Conservation (phyloP, 352 stramenopile species). For the Globisporangium takayamanum region DNA sequence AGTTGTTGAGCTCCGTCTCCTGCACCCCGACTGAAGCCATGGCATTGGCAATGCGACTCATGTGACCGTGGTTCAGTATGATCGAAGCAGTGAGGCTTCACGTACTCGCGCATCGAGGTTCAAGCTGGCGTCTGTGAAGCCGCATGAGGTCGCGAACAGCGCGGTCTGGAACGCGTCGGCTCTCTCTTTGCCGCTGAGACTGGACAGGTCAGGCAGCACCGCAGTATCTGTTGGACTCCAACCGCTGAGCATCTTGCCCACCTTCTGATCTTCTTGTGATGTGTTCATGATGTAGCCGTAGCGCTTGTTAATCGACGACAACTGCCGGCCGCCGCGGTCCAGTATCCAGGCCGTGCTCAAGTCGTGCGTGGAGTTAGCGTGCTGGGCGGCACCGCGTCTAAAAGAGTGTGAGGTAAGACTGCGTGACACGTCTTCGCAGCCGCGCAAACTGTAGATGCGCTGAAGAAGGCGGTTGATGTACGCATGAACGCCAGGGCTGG, state of each 20-base stretch:
- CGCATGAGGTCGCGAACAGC: no score
- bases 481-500: not conserved
- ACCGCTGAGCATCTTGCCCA: not conserved
- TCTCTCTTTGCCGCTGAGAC: not conserved
- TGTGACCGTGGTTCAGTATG: no score
- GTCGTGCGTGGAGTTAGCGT: not conserved
- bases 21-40: no score
- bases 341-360: not conserved
- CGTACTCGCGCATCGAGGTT: no score
- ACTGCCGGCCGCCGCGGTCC: not conserved
- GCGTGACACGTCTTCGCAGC: not conserved
- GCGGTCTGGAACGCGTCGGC: no score
- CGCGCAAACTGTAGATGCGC: not conserved
- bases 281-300: not conserved
- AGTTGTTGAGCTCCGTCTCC: no score
- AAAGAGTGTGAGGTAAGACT: not conserved
- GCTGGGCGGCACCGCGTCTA: not conserved
- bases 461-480: not conserved
- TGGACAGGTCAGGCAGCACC: not conserved
- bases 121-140: no score
- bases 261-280: not conserved
- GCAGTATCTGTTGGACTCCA: not conserved
- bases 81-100: no score
- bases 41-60: no score
- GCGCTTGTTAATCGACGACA: not conserved